These are phyloP conservation scores for Nannizziopsis arthrosporioides DNA, from an alignment of 2,329 filamentous ascomycete species.

Conservation along the genomic window DNA sequence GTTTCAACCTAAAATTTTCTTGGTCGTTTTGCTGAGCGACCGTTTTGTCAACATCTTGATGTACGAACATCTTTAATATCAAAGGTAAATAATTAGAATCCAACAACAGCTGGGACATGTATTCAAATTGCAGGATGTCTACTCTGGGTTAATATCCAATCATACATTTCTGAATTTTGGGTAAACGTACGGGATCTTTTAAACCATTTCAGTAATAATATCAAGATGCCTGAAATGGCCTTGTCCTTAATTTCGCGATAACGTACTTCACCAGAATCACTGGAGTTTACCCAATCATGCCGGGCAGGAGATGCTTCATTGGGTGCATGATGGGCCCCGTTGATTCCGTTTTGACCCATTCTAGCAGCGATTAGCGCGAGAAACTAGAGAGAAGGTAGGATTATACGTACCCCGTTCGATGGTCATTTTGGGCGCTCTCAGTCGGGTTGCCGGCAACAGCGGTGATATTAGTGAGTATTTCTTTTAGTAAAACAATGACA, in stretches of 20 bases:
- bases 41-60: constrained; percentile 84
- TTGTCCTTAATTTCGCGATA: constrained; percentile 81
- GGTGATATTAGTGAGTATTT: constrained; percentile 76
- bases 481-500: constrained; percentile 83
- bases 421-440: constrained; percentile 33
- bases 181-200: constrained; percentile 70
- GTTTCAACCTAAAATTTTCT: constrained; percentile 60
- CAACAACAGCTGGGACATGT: constrained; percentile 80
- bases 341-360: background rate
- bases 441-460: constrained; percentile 54
- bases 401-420: constrained; percentile 37
- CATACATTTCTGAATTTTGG: too few relatives aligned
- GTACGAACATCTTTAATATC: constrained; percentile 82
- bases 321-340: background rate
- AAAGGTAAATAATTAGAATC: constrained; percentile 93
- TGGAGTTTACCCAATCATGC: constrained; percentile 37
- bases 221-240: constrained; percentile 75
- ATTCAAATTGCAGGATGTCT: constrained; percentile 95
- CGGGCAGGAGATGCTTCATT: constrained; percentile 15
- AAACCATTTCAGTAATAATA: constrained; percentile 91
- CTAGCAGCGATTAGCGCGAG: background rate
- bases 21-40: constrained; percentile 78
- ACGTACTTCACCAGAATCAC: constrained; percentile 71
- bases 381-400: background rate
- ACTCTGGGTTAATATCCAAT: background rate